These are phyloP conservation scores for Apocynum venetum DNA, from an alignment of 257 asterid species.

Conservation along the genomic window DNA sequence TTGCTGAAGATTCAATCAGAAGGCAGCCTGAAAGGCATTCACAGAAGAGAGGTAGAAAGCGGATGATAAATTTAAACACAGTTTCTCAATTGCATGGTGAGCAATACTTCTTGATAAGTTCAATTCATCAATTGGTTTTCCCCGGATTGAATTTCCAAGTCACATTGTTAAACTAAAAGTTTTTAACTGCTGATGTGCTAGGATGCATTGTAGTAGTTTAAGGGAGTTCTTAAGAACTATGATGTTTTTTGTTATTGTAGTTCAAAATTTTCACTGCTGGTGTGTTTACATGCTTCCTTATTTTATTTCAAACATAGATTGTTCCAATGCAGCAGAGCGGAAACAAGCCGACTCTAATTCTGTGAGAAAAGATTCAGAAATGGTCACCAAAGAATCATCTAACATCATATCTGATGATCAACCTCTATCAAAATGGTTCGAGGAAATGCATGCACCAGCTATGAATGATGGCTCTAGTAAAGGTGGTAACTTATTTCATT, in stretches of 20 bases:
- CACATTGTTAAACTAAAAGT: too few relatives aligned
- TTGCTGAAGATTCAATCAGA: slow-evolving; percentile 24
- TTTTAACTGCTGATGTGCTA: neutral
- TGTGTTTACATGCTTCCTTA: too few relatives aligned
- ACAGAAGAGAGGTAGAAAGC: slow-evolving; percentile 40
- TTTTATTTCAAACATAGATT: slow-evolving; percentile 23
- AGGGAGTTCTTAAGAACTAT: neutral
- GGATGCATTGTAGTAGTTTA: neutral
- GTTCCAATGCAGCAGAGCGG: slow-evolving; percentile 25
- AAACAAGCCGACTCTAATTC: slow-evolving; percentile 20
- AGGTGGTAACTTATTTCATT: slow-evolving; percentile 5
- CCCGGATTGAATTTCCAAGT: neutral
- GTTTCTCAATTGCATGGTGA: slow-evolving; percentile 39
- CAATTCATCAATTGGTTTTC: neutral
- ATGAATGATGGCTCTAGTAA: slow-evolving; percentile 41
- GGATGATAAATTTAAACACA: slow-evolving; percentile 18
- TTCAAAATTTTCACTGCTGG: neutral
- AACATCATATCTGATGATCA: slow-evolving; percentile 43
- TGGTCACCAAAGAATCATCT: slow-evolving; percentile 25
- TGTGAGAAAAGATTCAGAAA: slow-evolving; percentile 16
- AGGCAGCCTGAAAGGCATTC: slow-evolving; percentile 28
- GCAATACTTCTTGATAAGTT: slow-evolving; percentile 4
- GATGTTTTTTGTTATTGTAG: neutral
- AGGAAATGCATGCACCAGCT: slow-evolving; percentile 38
- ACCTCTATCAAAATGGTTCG: slow-evolving; percentile 66